These are phyloP conservation scores for Apiosordaria backusii DNA, from an alignment of 495 filamentous ascomycete species.

Conservation along the genomic window DNA sequence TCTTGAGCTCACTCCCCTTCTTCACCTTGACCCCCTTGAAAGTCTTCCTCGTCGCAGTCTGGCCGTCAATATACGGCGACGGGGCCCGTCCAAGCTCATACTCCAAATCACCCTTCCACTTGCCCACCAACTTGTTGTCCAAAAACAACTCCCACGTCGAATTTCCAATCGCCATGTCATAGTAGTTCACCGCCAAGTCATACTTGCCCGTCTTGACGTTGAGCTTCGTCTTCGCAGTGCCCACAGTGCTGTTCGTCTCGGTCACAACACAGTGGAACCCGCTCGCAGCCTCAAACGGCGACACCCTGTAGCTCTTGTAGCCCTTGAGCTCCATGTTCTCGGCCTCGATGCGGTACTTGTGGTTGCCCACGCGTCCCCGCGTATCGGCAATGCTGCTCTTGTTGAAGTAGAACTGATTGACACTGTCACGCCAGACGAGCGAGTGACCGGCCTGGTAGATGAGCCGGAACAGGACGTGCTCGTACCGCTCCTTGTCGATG, in stretches of 20 bases:
- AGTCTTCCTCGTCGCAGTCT: conserved; percentile 60
- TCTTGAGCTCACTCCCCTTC: conserved; percentile 56
- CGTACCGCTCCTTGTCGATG: conserved; percentile 60
- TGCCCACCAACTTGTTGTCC: conserved; percentile 49
- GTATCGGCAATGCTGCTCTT: conserved; percentile 57
- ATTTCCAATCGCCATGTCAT: conserved; percentile 55
- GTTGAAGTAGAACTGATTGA: conserved; percentile 58
- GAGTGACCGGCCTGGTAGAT: conserved; percentile 66
- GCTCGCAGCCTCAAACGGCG: conserved; percentile 56
- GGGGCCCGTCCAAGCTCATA: conserved; percentile 53
- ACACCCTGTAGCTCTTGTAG: conserved; percentile 49
- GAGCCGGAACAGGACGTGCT: conserved; percentile 54
- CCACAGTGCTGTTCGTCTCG: conserved; percentile 43
- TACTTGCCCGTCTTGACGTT: conserved; percentile 53
- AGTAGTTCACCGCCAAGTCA: conserved; percentile 64
- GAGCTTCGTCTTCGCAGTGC: conserved; percentile 47
- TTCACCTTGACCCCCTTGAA: conserved; percentile 50
- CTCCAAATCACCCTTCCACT: conserved; percentile 58
- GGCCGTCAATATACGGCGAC: conserved; percentile 57
- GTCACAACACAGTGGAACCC: conserved; percentile 25
- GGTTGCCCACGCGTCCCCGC: conserved; percentile 50
- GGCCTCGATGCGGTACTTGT: conserved; percentile 62
- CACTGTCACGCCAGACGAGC: conserved; percentile 64
- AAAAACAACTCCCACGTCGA: conserved; percentile 45
- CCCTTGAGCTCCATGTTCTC: conserved; percentile 57